Evolutionary conservation across 2,329 filamentous ascomycete genomes (phyloP).

Genomic region (Diplodia sapinea): DNA sequence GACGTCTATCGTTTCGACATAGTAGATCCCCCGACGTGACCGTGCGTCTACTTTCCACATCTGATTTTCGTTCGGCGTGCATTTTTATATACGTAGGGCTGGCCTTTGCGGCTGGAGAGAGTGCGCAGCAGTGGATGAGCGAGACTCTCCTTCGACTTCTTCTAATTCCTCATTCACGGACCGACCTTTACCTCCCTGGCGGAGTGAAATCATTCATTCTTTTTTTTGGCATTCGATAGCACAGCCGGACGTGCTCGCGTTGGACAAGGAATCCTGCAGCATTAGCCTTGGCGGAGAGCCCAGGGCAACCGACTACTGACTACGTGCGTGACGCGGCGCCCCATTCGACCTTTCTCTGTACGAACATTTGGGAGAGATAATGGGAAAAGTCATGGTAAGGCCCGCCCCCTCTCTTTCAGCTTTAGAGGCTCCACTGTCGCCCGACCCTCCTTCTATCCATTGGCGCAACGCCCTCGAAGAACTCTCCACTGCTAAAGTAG

Average conservation of each 20-base stretch:
- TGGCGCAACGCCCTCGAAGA: neutral
- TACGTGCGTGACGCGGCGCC: constrained; percentile 8
- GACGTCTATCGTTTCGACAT: constrained; percentile 17
- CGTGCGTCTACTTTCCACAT: constrained; percentile 11
- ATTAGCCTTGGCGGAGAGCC: neutral
- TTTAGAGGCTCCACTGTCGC: neutral
- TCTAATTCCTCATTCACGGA: neutral
- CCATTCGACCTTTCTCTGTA: neutral
- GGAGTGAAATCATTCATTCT: constrained; percentile 17
- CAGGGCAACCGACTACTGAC: neutral
- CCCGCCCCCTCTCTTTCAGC: neutral
- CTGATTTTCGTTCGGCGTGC: constrained; percentile 4
- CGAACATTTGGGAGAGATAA: neutral
- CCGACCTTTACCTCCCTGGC: constrained; percentile 16
- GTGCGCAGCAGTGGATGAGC: neutral
- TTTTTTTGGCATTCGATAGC: neutral
- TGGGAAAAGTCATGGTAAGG: constrained; percentile 6
- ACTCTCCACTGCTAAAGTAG: neutral
- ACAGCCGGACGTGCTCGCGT: neutral
- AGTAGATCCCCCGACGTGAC: constrained; percentile 11
- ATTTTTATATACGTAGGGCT: constrained; percentile 29
- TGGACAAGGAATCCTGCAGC: neutral
- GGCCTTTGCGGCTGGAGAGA: neutral
- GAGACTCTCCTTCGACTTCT: neutral
- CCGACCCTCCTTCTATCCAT: neutral